phyloP scores from a whole-genome alignment of 139 green algal genomes.

The Chlorella sorokiniana region DNA sequence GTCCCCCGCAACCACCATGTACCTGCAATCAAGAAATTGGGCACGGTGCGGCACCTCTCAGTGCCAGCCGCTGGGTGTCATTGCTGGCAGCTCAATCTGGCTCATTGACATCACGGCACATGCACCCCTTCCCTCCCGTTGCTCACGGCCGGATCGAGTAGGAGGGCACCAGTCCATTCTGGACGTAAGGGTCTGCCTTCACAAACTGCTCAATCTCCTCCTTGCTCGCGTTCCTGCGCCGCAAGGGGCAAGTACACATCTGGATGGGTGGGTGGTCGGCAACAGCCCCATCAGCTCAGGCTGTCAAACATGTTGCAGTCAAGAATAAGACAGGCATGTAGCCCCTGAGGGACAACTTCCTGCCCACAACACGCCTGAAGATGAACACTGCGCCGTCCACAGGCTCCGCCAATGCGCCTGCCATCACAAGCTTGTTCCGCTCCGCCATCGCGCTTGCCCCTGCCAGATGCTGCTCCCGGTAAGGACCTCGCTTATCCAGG shows the following conservation, averaged over 20 bases:
- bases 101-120: no score
- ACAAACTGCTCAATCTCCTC: constrained; percentile 81
- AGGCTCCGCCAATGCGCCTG: constrained; percentile 66
- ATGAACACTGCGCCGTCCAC: constrained; percentile 71
- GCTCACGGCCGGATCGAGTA: constrained; percentile 28
- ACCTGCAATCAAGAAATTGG: neutral
- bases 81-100: no score
- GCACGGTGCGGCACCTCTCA: no score
- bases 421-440: constrained; percentile 69
- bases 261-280: neutral
- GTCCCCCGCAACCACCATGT: constrained; percentile 16
- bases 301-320: neutral
- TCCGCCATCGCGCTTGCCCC: constrained; percentile 62
- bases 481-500: constrained; percentile 73
- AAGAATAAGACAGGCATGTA: neutral
- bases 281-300: neutral
- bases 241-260: neutral
- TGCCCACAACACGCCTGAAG: constrained; percentile 48
- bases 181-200: constrained; percentile 64
- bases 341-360: constrained; percentile 8
- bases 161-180: constrained; percentile 64
- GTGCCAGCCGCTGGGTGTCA: no score
- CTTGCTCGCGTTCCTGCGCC: neutral
- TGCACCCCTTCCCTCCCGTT: no score
- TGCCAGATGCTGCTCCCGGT: constrained; percentile 66